Evolutionary conservation across 164 flowering plant genomes (phyloP), one percentile per base, ranked within the genome.

Genomic region (Stephania cephalantha): DNA sequence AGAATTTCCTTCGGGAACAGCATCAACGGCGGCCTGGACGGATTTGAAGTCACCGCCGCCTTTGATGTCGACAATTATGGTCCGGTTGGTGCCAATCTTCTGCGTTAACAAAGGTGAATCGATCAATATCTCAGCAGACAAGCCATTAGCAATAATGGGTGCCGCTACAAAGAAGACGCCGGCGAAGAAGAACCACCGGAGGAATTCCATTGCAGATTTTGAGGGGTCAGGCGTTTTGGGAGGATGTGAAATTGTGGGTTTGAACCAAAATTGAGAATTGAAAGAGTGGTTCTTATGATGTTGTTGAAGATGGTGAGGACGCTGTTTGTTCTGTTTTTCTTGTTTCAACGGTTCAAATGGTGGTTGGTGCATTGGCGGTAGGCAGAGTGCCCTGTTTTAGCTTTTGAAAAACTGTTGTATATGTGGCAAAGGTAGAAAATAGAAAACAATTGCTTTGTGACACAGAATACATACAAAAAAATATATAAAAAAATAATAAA

Each of bases 21-120:
- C 80, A 87, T 95, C 86, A 15, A 95, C 78, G 69, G 97, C 97
- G 0, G 85, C 90, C 82, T 91, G 97, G 55, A 93, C 75, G 7
- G 99, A 86, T 17, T 29, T 88, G 79, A 85, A 95, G 5, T 93
- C 90, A 2, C 94, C 98, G 4, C 86, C 63, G 30, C 99, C 99
- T 10, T 87, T 76, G 22, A 83, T 79, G 77, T 90, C 93, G 9
- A 95, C 99, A 61, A 74, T 81, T 1, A 93, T 86, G 0, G 94
- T 88, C 2, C 85, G 82, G 22, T 90, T 89, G 20, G 87, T 82
- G 42, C 74, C 86, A 9, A 95, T 82, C 78, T 87, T 91, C 7
- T 83, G 50, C 2, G 99, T 89, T 73, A 93, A 50, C 22, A 89
- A 70, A 2, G 86, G 85, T 1, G 97, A 84, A 69, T 93, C 92